phyloP scores from a whole-genome alignment of 2,329 filamentous ascomycete genomes.

The Claviceps purpurea region DNA sequence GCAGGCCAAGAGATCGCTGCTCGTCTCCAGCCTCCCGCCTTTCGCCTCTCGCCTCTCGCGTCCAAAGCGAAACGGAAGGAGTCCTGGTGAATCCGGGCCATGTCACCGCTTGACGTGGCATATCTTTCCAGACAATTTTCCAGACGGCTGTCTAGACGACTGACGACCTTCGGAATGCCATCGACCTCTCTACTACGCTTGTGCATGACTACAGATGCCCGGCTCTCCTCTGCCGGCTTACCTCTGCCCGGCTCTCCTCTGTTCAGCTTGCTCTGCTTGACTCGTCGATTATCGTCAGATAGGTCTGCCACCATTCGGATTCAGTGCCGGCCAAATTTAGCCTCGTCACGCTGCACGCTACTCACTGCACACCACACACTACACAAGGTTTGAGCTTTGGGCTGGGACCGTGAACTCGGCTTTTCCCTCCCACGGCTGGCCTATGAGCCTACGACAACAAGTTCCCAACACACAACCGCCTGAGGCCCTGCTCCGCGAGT shows the following conservation, averaged over 20 bases:
- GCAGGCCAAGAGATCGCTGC: constrained; percentile 2
- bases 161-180: background rate
- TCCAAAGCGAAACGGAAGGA: constrained; percentile 5
- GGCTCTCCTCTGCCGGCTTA: background rate
- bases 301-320: background rate
- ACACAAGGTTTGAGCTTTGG: background rate
- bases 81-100: constrained; percentile 2
- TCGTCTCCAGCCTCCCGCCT: background rate
- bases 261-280: background rate
- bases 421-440: background rate
- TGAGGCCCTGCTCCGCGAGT: background rate
- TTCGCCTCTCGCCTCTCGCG: background rate
- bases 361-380: no score
- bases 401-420: background rate
- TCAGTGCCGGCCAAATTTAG: no score
- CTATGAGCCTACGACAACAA: background rate
- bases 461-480: background rate
- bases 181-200: background rate
- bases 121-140: background rate
- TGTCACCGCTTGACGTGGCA: constrained; percentile 5
- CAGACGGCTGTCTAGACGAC: background rate
- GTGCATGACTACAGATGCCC: background rate
- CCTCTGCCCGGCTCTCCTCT: background rate
- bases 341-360: no score
- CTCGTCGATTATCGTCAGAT: background rate